Evolutionary conservation across 83 land plant genomes (phyloP), one percentile per base, ranked within the genome.

Genomic region (Picea mariana): DNA sequence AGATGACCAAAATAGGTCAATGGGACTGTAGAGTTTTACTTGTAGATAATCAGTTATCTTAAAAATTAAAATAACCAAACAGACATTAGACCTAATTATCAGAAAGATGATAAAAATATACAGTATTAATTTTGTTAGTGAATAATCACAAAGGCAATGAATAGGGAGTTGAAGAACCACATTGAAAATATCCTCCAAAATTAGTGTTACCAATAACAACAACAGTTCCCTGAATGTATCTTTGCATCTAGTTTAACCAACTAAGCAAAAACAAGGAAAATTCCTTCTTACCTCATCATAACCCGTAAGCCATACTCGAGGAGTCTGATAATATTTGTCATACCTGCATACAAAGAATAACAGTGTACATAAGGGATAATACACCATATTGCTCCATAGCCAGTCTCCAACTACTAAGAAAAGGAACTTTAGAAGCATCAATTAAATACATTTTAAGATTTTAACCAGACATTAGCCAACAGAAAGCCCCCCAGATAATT

Each of bases 241-340:
- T 20, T 44, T n/a, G 52, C 9, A 11, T 44, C 52, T 9, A 42
- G 58, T 20, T n/a, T 20, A 44, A 11, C 23, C 77, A 44, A 67
- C n/a, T 3, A n/a, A 47, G 40, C 4, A 42, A n/a, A 44, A 47
- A 73, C 24, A 11, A 69, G 47, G 24, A 9, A 15, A 72, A 18
- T 68, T 73, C 24, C 55, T 21, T 44, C 77, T 73, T 12, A 97
- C 99, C 99, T 97, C 99, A 88, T 94, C 95, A 84, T 97, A 97
- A 60, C 99, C 99, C 27, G 99, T 97, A 82, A 97, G 89, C 99
- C 99, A 97, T 9, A 97, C 97, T 47, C 99, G 95, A 61, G 99
- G 99, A 67, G 98, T 95, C 83, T 97, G 99, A 84, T 93, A 97
- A 75, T 95, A 97, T 84, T 97, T 95, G 81, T 97, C 99, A 90